Evolutionary conservation across 345 rosid species (phyloP), one percentile per base, ranked within the genome.

Genomic region (Eucalyptus albens): DNA sequence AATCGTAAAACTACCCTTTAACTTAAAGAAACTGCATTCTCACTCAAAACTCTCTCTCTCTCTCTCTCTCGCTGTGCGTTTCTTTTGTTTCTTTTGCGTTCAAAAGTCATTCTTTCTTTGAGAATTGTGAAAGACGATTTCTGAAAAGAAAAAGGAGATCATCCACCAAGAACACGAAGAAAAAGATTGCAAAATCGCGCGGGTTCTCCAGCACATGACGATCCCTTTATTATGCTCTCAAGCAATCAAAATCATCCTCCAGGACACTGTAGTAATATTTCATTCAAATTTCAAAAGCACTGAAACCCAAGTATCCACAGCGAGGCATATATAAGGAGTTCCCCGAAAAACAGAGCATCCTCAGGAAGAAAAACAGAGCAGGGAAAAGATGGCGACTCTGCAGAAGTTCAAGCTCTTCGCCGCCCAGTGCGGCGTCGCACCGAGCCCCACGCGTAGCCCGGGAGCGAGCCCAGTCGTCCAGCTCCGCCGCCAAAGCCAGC

Each of bases 361-460:
- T 13, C 77, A 24, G 53, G 47, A 59, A 59, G 89, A 87, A 82
- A 11, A 88, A 50, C 86, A 90, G 77, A 69, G 47, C 50, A 21
- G 59, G 65, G 82, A 62, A 62, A 86, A 40, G 37, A 96, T 97
- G 99, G 97, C 98, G 33, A 87, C 99, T 31, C 59, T 97, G 91
- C 97, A 96, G 90, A 96, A 94, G 89, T 97, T 97, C 94, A 97
- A 94, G 97, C 93, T 96, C 42, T 92, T 96, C 15, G 94, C 99
- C 33, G 95, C 98, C 15, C 98, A 96, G 92, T 97, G 99, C 29
- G 98, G 98, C 55, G 97, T 96, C 26, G 91, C 93, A 8, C 94
- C 92, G 89, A 96, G 97, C 90, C 97, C 98, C 2, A 96, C 97
- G 15, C 92, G 94, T 82, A 95, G 97, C 90, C 90, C 97, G 4